These are phyloP conservation scores for Huntiella savannae DNA, from an alignment of 2,329 filamentous ascomycete species.

Conservation along the genomic window DNA sequence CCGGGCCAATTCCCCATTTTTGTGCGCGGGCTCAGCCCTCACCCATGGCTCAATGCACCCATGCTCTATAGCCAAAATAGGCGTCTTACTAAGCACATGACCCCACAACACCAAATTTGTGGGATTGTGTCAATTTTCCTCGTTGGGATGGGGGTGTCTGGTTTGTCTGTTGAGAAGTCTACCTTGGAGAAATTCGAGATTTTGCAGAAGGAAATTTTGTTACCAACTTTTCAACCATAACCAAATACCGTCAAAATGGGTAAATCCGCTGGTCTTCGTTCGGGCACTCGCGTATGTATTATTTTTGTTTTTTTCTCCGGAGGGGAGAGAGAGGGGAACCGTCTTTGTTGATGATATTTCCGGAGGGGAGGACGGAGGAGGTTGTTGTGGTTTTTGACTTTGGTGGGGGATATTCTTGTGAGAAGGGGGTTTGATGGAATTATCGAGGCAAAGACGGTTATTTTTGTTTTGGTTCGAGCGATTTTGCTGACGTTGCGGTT, in stretches of 20 bases:
- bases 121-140: constrained; percentile 11
- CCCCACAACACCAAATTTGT: constrained; percentile 11
- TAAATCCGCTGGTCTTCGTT: constrained; percentile 73
- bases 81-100: constrained; percentile 4
- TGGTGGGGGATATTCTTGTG: too few relatives aligned
- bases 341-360: too few relatives aligned
- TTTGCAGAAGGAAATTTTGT: constrained; percentile 9
- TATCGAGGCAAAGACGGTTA: too few relatives aligned
- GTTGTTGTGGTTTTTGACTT: too few relatives aligned
- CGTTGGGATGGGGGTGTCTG: constrained; percentile 4
- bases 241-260: constrained; percentile 43
- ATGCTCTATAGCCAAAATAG: constrained; percentile 2
- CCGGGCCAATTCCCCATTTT: constrained; percentile 2
- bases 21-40: constrained; percentile 12
- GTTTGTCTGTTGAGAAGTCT: constrained; percentile 8
- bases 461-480: constrained; percentile 6
- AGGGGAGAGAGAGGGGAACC: too few relatives aligned
- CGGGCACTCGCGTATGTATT: constrained; percentile 60
- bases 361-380: too few relatives aligned
- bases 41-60: constrained; percentile 5
- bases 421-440: too few relatives aligned
- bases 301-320: constrained; percentile 9
- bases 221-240: constrained; percentile 11
- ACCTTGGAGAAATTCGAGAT: constrained; percentile 10
- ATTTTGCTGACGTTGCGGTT: constrained; percentile 4